These are phyloP conservation scores for Boeremia lycopersici DNA, from an alignment of 2,329 filamentous ascomycete species.

Conservation along the genomic window DNA sequence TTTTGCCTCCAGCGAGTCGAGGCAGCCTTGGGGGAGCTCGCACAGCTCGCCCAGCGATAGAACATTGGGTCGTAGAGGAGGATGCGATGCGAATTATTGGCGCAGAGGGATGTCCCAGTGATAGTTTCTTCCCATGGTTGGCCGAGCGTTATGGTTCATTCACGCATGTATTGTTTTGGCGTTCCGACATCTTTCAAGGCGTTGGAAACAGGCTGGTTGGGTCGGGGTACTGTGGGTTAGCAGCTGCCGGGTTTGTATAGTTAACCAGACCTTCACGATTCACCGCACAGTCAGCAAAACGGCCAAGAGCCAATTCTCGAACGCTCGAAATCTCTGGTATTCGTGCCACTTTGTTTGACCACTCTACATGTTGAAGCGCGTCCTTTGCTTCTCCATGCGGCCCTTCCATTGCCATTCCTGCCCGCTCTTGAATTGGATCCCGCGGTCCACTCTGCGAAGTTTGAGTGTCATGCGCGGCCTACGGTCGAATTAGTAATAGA, in stretches of 20 bases:
- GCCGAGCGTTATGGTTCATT: neutral
- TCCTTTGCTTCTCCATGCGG: constrained; percentile 91
- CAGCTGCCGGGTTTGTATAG: constrained; percentile 1
- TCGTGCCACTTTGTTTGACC: neutral
- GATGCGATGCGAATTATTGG: neutral
- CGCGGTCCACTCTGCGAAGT: constrained; percentile 87
- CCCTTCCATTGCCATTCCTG: constrained; percentile 97
- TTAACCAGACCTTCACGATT: neutral
- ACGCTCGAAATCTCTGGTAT: neutral
- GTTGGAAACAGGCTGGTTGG: constrained; percentile 5
- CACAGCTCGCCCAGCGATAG: neutral
- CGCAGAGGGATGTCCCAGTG: neutral
- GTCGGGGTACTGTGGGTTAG: neutral
- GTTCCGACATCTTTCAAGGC: neutral
- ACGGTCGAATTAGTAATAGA: neutral
- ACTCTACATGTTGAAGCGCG: constrained; percentile 82
- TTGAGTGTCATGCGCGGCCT: constrained; percentile 75
- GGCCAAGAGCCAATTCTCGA: constrained; percentile 1
- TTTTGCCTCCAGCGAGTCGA: neutral
- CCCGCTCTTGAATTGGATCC: constrained; percentile 76
- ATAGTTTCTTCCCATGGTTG: neutral
- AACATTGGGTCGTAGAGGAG: neutral
- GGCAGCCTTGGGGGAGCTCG: neutral
- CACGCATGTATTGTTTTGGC: constrained; percentile 9
- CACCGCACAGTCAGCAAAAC: constrained; percentile 1